Evolutionary conservation across 768 basidiomycete species (phyloP).

Genomic region (Gyrodon lividus): DNA sequence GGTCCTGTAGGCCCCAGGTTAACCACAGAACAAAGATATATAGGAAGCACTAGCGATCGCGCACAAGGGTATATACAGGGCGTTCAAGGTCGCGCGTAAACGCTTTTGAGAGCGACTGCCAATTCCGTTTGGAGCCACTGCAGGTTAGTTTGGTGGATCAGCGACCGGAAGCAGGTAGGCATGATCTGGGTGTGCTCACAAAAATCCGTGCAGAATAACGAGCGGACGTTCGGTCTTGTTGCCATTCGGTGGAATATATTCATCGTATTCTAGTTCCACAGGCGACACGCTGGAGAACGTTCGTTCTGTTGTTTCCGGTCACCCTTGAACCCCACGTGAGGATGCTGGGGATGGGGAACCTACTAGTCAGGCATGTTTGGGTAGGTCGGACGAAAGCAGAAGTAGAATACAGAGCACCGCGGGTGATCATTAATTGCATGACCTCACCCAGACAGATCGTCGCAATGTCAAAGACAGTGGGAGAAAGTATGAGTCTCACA

Average conservation of each 20-base stretch:
- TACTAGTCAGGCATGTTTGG: constrained; percentile 8
- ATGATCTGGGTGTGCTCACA: constrained; percentile 40
- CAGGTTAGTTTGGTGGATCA: not conserved
- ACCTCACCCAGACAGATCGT: not conserved
- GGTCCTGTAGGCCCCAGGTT: constrained; percentile 49
- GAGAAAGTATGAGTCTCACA: not conserved
- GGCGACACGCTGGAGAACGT: constrained; percentile 17
- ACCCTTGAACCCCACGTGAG: not conserved
- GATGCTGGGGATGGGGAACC: not conserved
- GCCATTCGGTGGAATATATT: constrained; percentile 25
- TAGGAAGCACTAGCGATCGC: constrained; percentile 10
- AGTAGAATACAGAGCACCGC: not conserved
- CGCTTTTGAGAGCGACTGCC: constrained; percentile 76
- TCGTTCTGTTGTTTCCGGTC: constrained; percentile 20
- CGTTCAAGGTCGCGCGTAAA: constrained; percentile 62
- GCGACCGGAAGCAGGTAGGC: not conserved
- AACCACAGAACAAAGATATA: not conserved
- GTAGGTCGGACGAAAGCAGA: not conserved
- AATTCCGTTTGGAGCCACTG: constrained; percentile 89
- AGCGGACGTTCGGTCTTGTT: constrained; percentile 42
- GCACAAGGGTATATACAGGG: constrained; percentile 73
- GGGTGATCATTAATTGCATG: constrained; percentile 15
- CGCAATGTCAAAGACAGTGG: not conserved
- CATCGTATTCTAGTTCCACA: constrained; percentile 33
- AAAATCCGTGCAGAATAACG: constrained; percentile 62